phyloP scores from a whole-genome alignment of 2,329 filamentous ascomycete species.

The Verticillium nonalfalfae region DNA sequence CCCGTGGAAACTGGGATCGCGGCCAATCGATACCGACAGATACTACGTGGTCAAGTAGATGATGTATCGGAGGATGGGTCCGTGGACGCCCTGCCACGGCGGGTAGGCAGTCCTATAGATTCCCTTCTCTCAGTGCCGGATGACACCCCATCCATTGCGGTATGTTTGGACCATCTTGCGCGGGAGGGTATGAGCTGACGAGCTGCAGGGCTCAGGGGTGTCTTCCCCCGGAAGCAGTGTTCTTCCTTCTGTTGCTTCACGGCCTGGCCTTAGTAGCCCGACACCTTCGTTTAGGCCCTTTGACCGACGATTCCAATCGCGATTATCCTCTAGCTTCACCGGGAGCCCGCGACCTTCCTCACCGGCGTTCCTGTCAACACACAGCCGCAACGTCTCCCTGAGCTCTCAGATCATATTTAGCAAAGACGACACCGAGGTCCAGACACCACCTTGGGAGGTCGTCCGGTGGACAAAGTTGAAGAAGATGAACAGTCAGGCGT shows the following conservation, averaged over 20 bases:
- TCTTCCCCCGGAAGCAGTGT: constrained; percentile 70
- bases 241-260: constrained; percentile 61
- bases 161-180: constrained; percentile 29
- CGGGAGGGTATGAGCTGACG: constrained; percentile 18
- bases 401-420: constrained; percentile 63
- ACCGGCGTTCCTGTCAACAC: constrained; percentile 67
- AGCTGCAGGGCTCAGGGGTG: constrained; percentile 48
- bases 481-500: constrained; percentile 82
- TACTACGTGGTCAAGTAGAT: constrained; percentile 34
- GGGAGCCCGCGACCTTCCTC: constrained; percentile 63
- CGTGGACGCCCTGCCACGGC: constrained; percentile 44
- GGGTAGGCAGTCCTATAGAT: constrained; percentile 60
- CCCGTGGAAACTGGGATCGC: constrained; percentile 27
- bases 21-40: constrained; percentile 36
- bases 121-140: constrained; percentile 71
- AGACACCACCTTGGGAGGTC: constrained; percentile 89
- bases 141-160: constrained; percentile 78
- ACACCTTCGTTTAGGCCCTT: constrained; percentile 87
- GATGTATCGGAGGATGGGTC: constrained; percentile 46
- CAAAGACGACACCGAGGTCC: constrained; percentile 59
- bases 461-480: constrained; percentile 91
- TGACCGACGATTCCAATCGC: constrained; percentile 88
- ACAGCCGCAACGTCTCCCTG: constrained; percentile 76
- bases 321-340: constrained; percentile 58
- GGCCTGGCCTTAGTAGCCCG: constrained; percentile 60